Evolutionary conservation across 495 filamentous ascomycete species (phyloP), one percentile per base, ranked within the genome.

Genomic region (Letharia columbiana): DNA sequence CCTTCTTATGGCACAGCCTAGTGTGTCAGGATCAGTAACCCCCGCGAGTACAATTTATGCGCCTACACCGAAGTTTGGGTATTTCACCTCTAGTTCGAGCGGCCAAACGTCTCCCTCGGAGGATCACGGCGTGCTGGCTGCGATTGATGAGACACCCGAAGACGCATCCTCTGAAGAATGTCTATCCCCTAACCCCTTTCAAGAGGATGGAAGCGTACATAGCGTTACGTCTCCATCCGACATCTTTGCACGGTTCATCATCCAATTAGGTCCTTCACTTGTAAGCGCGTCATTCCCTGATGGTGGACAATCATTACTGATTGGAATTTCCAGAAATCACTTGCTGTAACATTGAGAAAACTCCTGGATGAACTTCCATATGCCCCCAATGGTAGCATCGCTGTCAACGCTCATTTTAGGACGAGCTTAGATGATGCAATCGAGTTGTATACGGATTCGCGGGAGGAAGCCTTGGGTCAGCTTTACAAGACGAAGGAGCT

Each of bases 321-420:
- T 78, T 62, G 76, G 52, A 28, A 0, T 44, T 56, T 40, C 65
- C 45, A 86, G 81, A 94, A 95, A 74, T 96, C 92, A 0, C 80
- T 98, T 41, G 91, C 91, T 15, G 91, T 89, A 65, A 98, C 94
- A 0, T 80, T 98, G 44, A 89, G 89, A 44, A 87, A 92, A 67
- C 91, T 96, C 33, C 85, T 98, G 17, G 86, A 91, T 35, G 91
- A 96, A 52, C 84, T 96, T 1, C 91, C 93, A 0, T 96, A 92
- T 75, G 84, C 85, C 7, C 77, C 80, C 0, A 78, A 86, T 33
- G 86, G 87, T 58, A 76, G 75, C 20, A 89, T 98, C 54, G 82
- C 80, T 4, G 79, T 94, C 60, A 89, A 96, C 71, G 85, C 86
- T 52, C 84, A 89, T 58, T 95, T 95, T 62, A 83, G 85, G 52